These are phyloP conservation scores for Urochloa ruziziensis DNA, from an alignment of 176 grass and related monocot species.

Conservation along the genomic window DNA sequence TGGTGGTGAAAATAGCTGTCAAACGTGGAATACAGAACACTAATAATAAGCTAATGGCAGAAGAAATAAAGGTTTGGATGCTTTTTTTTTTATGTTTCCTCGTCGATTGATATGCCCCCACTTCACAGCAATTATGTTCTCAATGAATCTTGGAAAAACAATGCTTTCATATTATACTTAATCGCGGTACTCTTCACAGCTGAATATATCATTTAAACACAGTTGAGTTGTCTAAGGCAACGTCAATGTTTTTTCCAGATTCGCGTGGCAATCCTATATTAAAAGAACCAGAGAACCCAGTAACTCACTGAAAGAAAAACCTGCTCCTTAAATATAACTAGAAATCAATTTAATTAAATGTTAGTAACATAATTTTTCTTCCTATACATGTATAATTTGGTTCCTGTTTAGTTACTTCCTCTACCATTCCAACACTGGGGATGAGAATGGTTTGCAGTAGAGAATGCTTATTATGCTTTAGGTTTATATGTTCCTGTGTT, in stretches of 20 bases:
- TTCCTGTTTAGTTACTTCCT: background rate
- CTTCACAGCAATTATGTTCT: background rate
- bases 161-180: background rate
- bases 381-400: background rate
- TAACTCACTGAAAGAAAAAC: background rate
- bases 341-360: background rate
- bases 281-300: no score
- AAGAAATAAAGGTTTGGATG: constrained; percentile 83
- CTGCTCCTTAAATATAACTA: background rate
- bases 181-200: background rate
- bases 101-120: background rate
- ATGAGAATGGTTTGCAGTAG: background rate
- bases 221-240: background rate
- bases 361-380: background rate
- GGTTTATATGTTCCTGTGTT: background rate
- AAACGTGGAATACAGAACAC: constrained; percentile 94
- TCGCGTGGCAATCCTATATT: background rate
- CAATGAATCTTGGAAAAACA: constrained; percentile 2
- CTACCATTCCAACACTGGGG: background rate
- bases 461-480: constrained; percentile 5
- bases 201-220: background rate
- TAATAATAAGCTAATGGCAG: constrained; percentile 89
- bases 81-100: background rate
- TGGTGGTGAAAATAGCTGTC: constrained; percentile 93
- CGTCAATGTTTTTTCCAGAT: background rate